phyloP scores from a whole-genome alignment of 2,329 filamentous ascomycete genomes.

The Sporothrix pseudoabietina region DNA sequence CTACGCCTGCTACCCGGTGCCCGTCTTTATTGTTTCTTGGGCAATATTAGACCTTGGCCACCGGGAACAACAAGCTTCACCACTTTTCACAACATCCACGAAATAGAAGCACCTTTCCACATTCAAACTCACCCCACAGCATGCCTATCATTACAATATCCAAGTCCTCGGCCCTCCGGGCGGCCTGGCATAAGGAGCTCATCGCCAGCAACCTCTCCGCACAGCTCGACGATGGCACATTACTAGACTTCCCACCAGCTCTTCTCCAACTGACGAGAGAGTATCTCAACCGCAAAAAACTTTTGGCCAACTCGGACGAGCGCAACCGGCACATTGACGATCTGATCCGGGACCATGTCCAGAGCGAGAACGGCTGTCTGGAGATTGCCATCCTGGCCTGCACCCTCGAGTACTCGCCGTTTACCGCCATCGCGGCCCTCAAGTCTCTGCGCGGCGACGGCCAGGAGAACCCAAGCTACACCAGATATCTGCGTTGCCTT shows the following conservation, averaged over 20 bases:
- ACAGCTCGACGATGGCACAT: conserved; percentile 16
- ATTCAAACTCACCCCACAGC: not conserved
- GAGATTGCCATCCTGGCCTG: conserved; percentile 31
- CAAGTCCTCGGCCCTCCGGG: conserved; percentile 9
- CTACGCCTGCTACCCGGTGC: conserved; percentile 1
- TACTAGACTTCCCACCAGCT: conserved; percentile 13
- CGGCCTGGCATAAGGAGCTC: conserved; percentile 27
- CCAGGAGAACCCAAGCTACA: conserved; percentile 17
- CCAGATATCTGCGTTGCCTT: conserved; percentile 29
- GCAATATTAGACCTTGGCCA: conserved; percentile 23
- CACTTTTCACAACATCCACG: not conserved
- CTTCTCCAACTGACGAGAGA: conserved; percentile 23
- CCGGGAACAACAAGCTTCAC: conserved; percentile 8
- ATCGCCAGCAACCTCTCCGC: conserved; percentile 11
- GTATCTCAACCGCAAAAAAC: conserved; percentile 23
- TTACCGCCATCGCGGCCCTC: conserved; percentile 17
- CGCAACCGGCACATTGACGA: conserved; percentile 39
- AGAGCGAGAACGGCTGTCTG: conserved; percentile 14
- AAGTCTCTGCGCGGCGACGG: conserved; percentile 21
- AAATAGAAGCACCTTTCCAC: not conserved
- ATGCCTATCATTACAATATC: conserved; percentile 28
- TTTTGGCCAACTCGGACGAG: not conserved
- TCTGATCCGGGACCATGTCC: conserved; percentile 33
- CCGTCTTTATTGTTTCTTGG: conserved; percentile 11
- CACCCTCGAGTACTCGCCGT: conserved; percentile 22